Percentiles rank a stretch among this genome's conserved stretches.
Evolutionary conservation across 129 eudicot genomes (phyloP).

Genomic region (Escallonia rubra): DNA sequence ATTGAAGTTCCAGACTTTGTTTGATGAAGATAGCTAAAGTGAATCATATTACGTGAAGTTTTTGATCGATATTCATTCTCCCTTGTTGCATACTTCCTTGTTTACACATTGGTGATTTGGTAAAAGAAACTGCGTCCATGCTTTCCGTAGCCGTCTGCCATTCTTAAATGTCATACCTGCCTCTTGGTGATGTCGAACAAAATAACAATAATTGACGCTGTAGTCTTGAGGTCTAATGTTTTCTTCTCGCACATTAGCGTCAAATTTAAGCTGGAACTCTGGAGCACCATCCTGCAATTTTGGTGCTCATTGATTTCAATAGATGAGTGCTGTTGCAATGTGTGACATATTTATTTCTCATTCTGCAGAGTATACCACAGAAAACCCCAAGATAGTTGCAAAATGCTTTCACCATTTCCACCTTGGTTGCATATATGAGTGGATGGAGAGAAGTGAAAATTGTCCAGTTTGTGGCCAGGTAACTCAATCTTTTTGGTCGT

Average conservation of each 20-base stretch:
- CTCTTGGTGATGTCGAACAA: not conserved
- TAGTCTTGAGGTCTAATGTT: not conserved
- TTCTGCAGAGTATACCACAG: conserved; percentile 60
- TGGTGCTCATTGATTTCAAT: conserved; percentile 4
- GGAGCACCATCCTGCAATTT: not conserved
- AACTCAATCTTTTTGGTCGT: conserved; percentile 13
- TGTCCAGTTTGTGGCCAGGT: conserved; percentile 96
- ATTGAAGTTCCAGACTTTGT: not conserved
- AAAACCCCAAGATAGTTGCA: conserved; percentile 67
- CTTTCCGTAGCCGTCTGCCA: not conserved
- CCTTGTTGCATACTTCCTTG: too few relatives aligned
- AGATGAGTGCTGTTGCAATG: too few relatives aligned
- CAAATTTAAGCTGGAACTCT: not conserved
- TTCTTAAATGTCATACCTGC: not conserved
- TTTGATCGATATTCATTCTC: too few relatives aligned
- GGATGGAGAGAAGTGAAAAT: conserved; percentile 93
- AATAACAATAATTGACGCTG: not conserved
- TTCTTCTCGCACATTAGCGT: not conserved
- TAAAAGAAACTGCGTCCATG: not conserved
- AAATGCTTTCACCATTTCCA: conserved; percentile 83
- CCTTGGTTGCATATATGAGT: conserved; percentile 86
- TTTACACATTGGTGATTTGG: too few relatives aligned
- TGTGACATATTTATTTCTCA: not conserved
- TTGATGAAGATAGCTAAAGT: not conserved
- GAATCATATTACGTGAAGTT: too few relatives aligned